Base-by-base conservation (phyloP, 1,284 basidiomycete species). In the Porodaedalea pini region DNA sequence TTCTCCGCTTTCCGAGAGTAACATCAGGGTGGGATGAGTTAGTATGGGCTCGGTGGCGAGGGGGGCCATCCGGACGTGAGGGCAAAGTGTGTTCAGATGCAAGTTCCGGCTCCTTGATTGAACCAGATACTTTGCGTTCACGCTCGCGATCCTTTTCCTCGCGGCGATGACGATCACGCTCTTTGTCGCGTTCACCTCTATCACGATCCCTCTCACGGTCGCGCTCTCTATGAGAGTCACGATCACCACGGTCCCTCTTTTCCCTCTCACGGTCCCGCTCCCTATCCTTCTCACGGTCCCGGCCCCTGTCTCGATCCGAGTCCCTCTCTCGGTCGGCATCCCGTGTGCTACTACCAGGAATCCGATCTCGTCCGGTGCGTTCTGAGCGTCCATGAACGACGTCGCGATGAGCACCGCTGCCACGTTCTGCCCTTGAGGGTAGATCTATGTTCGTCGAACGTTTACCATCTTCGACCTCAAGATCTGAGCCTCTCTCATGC, bases 1-100 rank as follows among this genome's bases (percentile, higher is more conserved):
- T 75, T 61, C 85, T 76, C 65, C 88, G 78, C 70, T 90, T 90
- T 41, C 86, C 86, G 32, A 86, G 76, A 4, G 73, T 74, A 48
- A 88, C 79, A 40, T 81, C 88, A 31, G 67, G 29, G 19, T 50
- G 55, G 17, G 55, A 37, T 15, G 55, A 50, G 13, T 48, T 36
- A 11, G 55, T 37, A 23, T 51, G 55, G 57, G 71, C 74, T 10
- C 83, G 75, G 67, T 85, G 82, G 59, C 85, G 75, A 17, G 75
- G 69, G 31, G 74, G 68, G 13, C 45, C 45, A 61, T 88, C 87
- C 39, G 83, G 80, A 54, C 85, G 76, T 59, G 75, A 76, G 15
- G 83, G 80, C 47, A 81, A 69, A 44, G 69, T 71, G 51, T 82
- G 78, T 23, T 85, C 82, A 50, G 85, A 83, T 19, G 67, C 61